Evolutionary conservation across 306 rosid species (phyloP), one percentile per base, ranked within the genome.

Genomic region (Sicyos baderoa): DNA sequence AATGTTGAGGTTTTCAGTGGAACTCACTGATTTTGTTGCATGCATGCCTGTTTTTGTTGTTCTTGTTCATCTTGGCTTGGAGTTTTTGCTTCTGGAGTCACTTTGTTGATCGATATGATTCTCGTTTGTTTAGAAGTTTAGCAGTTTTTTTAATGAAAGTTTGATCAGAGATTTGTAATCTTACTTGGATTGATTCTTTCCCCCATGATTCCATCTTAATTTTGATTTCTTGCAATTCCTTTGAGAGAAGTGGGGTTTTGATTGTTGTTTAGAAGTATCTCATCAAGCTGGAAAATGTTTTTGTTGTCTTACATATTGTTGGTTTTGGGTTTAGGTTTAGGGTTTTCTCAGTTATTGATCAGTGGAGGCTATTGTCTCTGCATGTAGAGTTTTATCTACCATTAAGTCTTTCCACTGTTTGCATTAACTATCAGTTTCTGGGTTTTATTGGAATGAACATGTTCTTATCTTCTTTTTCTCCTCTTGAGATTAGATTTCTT

Each of bases 21-120:
- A 71, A 72, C 9, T 54, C 74, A 73, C 76, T 76, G 77, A 86
- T 71, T 65, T 71, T 25, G 35, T 78, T 83, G 82, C 89, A 85
- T 85, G 87, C 85, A 85, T 49, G 42, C 68, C 79, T 45, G 59
- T 77, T 50, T 60, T 79, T 48, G 71, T 49, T 32, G 19, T 61
- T 7, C 21, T 4, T 54, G 22, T 0, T 25, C 6, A 35, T 62
- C 22, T 72, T 48, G 42, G 6, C 3, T 50, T 42, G 18, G 40
- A 0, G 27, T 61, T 64, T 2, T 61, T 23, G 66, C 35, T 2
- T 73, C n/a, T 63, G 10, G 52, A 25, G 32, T 42, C 53, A 45
- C 50, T 63, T 21, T 65, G 6, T 65, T 45, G 13, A 47, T 66
- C 22, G 13, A 44, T 44, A 5, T 44, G 51, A 19, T 12, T 21